Conservation (phyloP, 1,284 basidiomycete genomes). For the Microbotryum saponariae region DNA sequence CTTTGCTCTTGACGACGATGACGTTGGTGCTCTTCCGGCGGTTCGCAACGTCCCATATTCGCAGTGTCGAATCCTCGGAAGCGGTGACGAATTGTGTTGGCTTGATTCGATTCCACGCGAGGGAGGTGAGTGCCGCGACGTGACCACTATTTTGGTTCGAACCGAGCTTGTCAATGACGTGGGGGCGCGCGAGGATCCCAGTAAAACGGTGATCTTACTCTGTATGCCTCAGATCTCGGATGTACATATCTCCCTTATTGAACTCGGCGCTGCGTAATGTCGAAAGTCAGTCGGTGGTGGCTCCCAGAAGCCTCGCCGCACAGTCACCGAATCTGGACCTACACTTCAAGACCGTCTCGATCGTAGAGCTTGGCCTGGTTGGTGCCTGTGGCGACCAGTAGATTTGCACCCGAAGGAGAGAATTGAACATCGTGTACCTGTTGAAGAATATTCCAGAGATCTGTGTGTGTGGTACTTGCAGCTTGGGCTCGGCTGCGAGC, state of each 20-base stretch:
- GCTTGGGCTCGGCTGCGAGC: neutral
- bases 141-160: conserved; percentile 61
- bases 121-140: conserved; percentile 81
- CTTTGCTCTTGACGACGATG: conserved; percentile 92
- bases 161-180: neutral
- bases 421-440: conserved; percentile 84
- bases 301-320: neutral
- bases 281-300: neutral
- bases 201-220: conserved; percentile 49
- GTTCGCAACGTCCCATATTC: conserved; percentile 88
- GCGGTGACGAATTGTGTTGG: conserved; percentile 76
- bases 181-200: neutral
- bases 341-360: conserved; percentile 82
- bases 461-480: neutral
- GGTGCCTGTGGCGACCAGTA: conserved; percentile 81
- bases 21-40: conserved; percentile 84
- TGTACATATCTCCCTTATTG: conserved; percentile 93
- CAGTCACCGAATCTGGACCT: conserved; percentile 41
- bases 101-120: conserved; percentile 84
- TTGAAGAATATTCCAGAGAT: neutral
- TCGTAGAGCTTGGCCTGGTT: conserved; percentile 80
- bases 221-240: conserved; percentile 97
- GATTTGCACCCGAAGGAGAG: conserved; percentile 72
- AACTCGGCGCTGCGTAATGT: conserved; percentile 59
- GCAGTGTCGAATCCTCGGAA: conserved; percentile 85